Evolutionary conservation across 1,284 basidiomycete genomes (phyloP), one percentile per base, ranked within the genome.

Genomic region (Tausonia pullulans): DNA sequence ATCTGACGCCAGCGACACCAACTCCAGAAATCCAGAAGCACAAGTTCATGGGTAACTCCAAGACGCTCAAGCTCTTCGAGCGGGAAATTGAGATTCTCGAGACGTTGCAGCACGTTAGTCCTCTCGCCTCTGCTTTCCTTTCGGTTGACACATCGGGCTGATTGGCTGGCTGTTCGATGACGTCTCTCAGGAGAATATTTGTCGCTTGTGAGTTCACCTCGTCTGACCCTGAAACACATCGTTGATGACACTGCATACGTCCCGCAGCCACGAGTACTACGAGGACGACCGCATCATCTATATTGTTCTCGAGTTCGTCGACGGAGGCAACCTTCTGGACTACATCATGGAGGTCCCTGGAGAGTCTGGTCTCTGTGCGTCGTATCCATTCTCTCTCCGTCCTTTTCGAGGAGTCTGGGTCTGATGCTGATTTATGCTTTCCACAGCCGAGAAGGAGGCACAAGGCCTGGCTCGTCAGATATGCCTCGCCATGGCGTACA

Each of bases 241-340:
- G 27, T 27, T 27, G 27, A 27, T 27, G 27, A 27, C 27, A 27
- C 27, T 2, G 27, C 27, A 27, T 27, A 27, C 27, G 27, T 27
- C 27, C 27, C 27, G 27, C 27, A 27, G 27, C 44, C 83, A 87
- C 67, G 88, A 94, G 69, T 84, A 84, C 16, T 94, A 87, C 71
- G 81, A 85, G 54, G 83, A 84, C 65, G 81, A 82, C 5, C 81
- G 79, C 50, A 79, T 83, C 66, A 86, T 94, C 69, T 87, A 75
- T 62, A 68, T 78, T 10, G 72, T 78, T 7, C 70, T 77, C 55
- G 76, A 77, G 75, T 84, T 84, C 67, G 81, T 95, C 4, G 83
- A 87, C 43, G 92, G 93, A 14, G 92, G 91, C 0, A 91, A 96
- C 74, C 78, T 97, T n/a, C 79, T 95, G 14, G 87, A 91, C 68